A percentile compares a stretch with the other conserved stretches of the same genome.
Conservation (phyloP, 2,329 filamentous ascomycete genomes). For the Aspergillus phoenicis region DNA sequence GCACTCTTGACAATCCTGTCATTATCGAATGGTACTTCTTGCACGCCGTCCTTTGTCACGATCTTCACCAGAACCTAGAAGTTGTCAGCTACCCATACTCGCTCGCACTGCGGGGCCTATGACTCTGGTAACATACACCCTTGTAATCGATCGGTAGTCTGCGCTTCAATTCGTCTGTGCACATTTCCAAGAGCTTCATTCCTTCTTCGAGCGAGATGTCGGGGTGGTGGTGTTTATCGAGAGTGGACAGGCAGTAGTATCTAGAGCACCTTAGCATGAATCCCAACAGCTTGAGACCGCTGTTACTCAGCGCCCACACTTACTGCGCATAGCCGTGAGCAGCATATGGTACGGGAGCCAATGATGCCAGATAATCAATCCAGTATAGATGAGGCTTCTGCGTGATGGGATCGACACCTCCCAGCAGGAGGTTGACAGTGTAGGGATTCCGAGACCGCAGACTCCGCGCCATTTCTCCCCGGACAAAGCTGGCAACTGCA, state of each 20-base stretch:
- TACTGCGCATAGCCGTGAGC: conserved; percentile 98
- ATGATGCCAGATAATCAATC: conserved; percentile 92
- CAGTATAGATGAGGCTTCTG: conserved; percentile 92
- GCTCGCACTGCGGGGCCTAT: conserved; percentile 4
- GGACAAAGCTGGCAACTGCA: conserved; percentile 89
- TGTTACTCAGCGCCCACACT: conserved; percentile 33
- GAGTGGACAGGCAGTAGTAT: conserved; percentile 96
- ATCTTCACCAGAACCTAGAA: conserved; percentile 71
- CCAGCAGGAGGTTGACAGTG: conserved; percentile 93
- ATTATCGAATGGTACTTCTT: conserved; percentile 83
- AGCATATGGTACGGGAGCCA: conserved; percentile 88
- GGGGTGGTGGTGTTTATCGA: conserved; percentile 98
- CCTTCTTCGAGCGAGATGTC: conserved; percentile 88
- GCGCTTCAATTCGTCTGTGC: conserved; percentile 94
- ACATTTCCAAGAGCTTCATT: conserved; percentile 89
- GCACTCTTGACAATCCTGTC: conserved; percentile 60
- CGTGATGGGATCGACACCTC: conserved; percentile 89
- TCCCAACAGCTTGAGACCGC: background rate
- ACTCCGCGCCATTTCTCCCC: conserved; percentile 86
- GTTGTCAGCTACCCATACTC: conserved; percentile 23
- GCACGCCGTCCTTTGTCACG: conserved; percentile 89
- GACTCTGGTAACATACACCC: conserved; percentile 62
- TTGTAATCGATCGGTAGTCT: conserved; percentile 98
- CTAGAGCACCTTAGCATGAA: conserved; percentile 45
- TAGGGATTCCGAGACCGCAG: conserved; percentile 92